Evolutionary conservation across 2,329 filamentous ascomycete genomes (phyloP), one percentile per base, ranked within the genome.

Genomic region (Xylaria sp.): DNA sequence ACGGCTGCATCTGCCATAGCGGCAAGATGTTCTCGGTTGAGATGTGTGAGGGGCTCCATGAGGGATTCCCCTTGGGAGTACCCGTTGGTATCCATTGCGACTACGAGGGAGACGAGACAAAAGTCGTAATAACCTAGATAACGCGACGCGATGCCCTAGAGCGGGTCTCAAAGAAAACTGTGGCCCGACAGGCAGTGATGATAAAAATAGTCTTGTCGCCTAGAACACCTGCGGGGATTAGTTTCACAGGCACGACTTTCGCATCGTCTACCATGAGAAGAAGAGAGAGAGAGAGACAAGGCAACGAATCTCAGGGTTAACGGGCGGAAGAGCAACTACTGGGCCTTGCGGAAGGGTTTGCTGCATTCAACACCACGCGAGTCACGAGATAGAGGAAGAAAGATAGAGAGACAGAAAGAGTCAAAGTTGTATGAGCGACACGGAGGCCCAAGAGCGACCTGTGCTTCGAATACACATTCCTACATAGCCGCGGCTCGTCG

Each of bases 1-100:
- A 72, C 70, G 55, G 79, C 72, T 39, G 76, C 67, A 48, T 83
- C 79, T 60, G 80, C 76, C 80, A 83, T 83, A 54, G 66, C 70
- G 44, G 69, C 68, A 57, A 73, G 63, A 58, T 73, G 71, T 55
- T 71, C 71, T 39, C 71, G 68, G 58, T 72, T 71, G 55, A 72
- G 66, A 49, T 69, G 67, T 46, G 66, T 62, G 37, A 72, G 64
- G 57, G 71, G 70, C 59, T 73, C 71, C 8, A 73, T 66, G 48
- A 72, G 65, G 30, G 70, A 61, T 64, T 73, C 71, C n/a, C 67
- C 63, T 47, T 72, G 70, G 16, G 68, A 59, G 60, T 71, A 72
- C n/a, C 67, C 68, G 58, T 69, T 69, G 51, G 70, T 66, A 62
- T 73, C 71, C 71, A 73, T 73, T 13, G 57, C 55, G 54, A 59